phyloP scores from a whole-genome alignment of 1,284 basidiomycete genomes.

The Neolentinus lepideus region DNA sequence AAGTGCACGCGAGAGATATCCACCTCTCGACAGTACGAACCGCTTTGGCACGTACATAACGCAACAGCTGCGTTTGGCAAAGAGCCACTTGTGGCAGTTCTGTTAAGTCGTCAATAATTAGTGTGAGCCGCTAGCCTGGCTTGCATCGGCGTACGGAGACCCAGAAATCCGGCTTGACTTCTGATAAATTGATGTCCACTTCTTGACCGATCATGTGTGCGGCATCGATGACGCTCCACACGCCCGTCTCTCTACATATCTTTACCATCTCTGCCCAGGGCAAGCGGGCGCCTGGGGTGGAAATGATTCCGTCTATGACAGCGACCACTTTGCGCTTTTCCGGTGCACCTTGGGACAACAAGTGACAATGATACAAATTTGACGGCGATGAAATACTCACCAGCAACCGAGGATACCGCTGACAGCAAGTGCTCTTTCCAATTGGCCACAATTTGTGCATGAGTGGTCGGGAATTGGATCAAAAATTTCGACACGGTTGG shows the following conservation, averaged over 20 bases:
- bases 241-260: conserved; percentile 62
- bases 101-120: conserved; percentile 15
- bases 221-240: conserved; percentile 72
- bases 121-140: background rate
- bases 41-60: conserved; percentile 71
- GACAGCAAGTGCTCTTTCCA: conserved; percentile 41
- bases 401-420: conserved; percentile 13
- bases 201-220: conserved; percentile 60
- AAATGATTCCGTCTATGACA: conserved; percentile 69
- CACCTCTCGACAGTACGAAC: too few species aligned
- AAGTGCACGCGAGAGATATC: too few species aligned
- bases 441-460: conserved; percentile 44
- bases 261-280: conserved; percentile 78
- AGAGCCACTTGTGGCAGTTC: conserved; percentile 87
- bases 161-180: conserved; percentile 72
- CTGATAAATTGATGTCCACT: conserved; percentile 49
- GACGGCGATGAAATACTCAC: background rate
- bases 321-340: conserved; percentile 48
- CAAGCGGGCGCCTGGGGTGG: conserved; percentile 63
- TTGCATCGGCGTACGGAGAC: conserved; percentile 45
- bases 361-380: conserved; percentile 2
- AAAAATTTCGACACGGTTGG: conserved; percentile 44
- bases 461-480: conserved; percentile 60
- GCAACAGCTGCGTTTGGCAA: conserved; percentile 64
- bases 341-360: conserved; percentile 12